Percentiles rank a stretch among this genome's conserved stretches.
Conservation (phyloP, 2,329 filamentous ascomycete species). For the Neonectria faginata region DNA sequence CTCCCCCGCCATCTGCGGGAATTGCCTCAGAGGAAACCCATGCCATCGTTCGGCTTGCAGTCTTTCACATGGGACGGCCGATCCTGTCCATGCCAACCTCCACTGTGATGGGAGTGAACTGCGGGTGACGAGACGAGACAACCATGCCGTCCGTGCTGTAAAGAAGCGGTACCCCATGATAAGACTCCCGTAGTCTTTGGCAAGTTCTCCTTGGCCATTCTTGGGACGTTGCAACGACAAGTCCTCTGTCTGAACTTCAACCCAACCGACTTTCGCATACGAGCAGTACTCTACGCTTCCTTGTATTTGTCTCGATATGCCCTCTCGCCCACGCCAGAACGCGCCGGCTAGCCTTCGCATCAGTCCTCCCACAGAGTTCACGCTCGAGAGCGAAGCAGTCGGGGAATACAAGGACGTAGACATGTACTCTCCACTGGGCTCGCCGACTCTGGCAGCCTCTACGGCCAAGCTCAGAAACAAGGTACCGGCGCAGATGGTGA, state of each 20-base stretch:
- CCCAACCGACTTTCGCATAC: background rate
- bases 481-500: constrained; percentile 61
- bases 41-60: background rate
- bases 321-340: constrained; percentile 40
- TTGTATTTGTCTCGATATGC: constrained; percentile 37
- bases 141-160: background rate
- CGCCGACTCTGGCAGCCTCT: constrained; percentile 53
- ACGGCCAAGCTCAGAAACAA: constrained; percentile 50
- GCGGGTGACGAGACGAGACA: background rate
- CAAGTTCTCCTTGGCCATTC: background rate
- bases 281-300: background rate
- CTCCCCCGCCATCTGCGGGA: background rate
- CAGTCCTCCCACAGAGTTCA: constrained; percentile 31
- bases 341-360: constrained; percentile 38
- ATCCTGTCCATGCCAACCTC: background rate
- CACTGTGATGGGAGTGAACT: background rate
- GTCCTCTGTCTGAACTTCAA: background rate
- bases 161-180: background rate
- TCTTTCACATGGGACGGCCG: background rate
- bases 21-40: background rate
- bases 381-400: constrained; percentile 28
- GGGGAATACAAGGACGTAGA: constrained; percentile 15
- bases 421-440: constrained; percentile 51
- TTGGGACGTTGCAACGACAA: background rate
- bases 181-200: background rate